Base-by-base conservation (phyloP, 208 protist species). In the Acanthamoeba sp. region DNA sequence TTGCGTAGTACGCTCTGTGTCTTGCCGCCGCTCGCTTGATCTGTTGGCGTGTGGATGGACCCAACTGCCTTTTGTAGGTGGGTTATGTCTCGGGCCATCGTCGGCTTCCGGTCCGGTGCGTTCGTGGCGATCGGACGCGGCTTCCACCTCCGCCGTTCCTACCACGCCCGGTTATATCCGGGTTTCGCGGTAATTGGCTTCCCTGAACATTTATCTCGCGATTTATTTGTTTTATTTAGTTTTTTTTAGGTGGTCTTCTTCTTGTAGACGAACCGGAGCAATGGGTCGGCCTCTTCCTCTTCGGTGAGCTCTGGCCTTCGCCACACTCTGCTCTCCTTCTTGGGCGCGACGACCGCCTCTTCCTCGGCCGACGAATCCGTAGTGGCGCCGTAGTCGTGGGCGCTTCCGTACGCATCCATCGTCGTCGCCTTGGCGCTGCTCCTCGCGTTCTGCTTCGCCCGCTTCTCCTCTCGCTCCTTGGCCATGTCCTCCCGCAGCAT, bases 171-270 rank as follows among this genome's bases (percentile, higher is more conserved):
- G 16, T 38, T 42, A 73, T 36, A 38, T 73, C 64, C 64, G 34
- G 64, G 64, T 73, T 73, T 59, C 0, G 52, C 52, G 27, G 20
- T 27, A 59, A 20, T 20, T 27, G 14, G 4, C 18, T 59, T 59
- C 52, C 14, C 52, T 59, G 52, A 59, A 59, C 12, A 27, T n/a
- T 14, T 50, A n/a, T n/a, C n/a, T n/a, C n/a, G n/a, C n/a, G 3
- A 48, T 48, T 48, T 48, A 10, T 48, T 48, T 48, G 45, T 48
- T 14, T 48, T 48, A 48, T 48, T 48, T 48, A 48, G n/a, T n/a
- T n/a, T n/a, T n/a, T n/a, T n/a, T n/a, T n/a, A 62, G 24, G n/a
- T 62, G 55, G 55, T 62, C 55, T 62, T 62, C 55, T 62, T 62
- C 55, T 62, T 62, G 55, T 62, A 62, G 0, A 62, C 55, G 24